Base-by-base conservation (phyloP, 192 early-diverging fungal genomes). In the Radiomyces spectabilis region DNA sequence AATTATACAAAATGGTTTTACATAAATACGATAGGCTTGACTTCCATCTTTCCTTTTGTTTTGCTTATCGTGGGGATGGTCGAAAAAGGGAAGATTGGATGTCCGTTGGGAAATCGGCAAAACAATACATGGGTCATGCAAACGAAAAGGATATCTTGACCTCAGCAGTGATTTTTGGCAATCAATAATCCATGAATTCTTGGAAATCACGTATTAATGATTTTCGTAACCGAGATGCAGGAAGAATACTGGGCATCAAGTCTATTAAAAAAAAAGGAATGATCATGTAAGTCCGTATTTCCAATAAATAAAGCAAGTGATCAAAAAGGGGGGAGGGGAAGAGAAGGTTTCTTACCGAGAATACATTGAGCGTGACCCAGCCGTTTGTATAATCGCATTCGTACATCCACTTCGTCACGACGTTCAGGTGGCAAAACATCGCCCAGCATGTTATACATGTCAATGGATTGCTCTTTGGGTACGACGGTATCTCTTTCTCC, bases 331-430 rank as follows among this genome's bases (percentile, higher is more conserved):
- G n/a, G n/a, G n/a, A n/a, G n/a, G n/a, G n/a, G n/a, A n/a, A n/a
- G n/a, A n/a, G n/a, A n/a, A n/a, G n/a, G n/a, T n/a, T n/a, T n/a
- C n/a, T 65, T 52, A 68, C 66, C 37, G 21, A 58, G 58, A 41
- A 70, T 58, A 41, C 61, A 63, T 12, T 70, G 55, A 18, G 56
- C 61, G 53, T 70, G 68, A 3, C 39, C 57, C 57, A 70, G 53
- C 18, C 41, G 44, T 29, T 65, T 70, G 47, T 70, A 64, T 21
- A 70, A 12, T 43, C 61, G 38, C 62, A 65, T 60, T 31, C 68
- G 44, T 15, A 70, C 42, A 41, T 70, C 68, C 1, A 70, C 57
- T 44, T 70, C 61, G 19, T 64, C 56, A 32, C 53, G 44, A 16
- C 53, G 34, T 26, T 55, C 68, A 2, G 38, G 45, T 12, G 68